Base-by-base conservation (phyloP, 2,329 filamentous ascomycete species). In the Penicillium sp. region DNA sequence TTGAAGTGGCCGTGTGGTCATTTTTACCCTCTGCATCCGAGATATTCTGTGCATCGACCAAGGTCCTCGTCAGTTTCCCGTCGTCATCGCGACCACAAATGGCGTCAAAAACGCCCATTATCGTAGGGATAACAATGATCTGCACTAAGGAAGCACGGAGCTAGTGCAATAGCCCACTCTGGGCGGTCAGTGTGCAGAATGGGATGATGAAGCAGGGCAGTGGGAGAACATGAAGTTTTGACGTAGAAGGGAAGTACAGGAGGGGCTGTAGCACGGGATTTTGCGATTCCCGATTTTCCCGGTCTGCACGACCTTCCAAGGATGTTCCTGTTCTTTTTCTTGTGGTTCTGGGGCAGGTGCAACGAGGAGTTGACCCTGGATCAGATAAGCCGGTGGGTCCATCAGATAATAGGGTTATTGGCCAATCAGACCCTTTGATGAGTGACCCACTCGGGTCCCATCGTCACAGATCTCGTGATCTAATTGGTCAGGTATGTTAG, bases 21-120 rank as follows among this genome's bases (percentile, higher is more conserved):
- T 62, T 46, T 29, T 63, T 63, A 16, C 31, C 16, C 4, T 55
- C 53, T 13, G 42, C 4, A n/a, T 10, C 26, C 3, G 53, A 16
- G 9, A 56, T 19, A 8, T 29, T 43, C 8, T 50, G 35, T 7
- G 54, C 47, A 45, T 59, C 52, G n/a, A 55, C 49, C 3, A 63
- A 31, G 6, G 43, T 42, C 16, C 50, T 44, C n/a, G 57, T 53
- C 26, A 60, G 16, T 21, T 60, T 48, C 5, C 57, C 59, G 39
- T 47, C 54, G 26, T 63, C 61, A 29, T 62, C 54, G 10, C 62
- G 62, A 44, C 59, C 62, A 31, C 57, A 47, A n/a, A 60, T 26
- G 25, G 49, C 33, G 25, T 62, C 59, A 23, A 59, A 49, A 14
- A 37, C 55, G 52, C 62, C 62, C 62, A 63, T 63, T 14, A 16